Conservation (phyloP, 495 filamentous ascomycete genomes). For the Chaetomium tenue region DNA sequence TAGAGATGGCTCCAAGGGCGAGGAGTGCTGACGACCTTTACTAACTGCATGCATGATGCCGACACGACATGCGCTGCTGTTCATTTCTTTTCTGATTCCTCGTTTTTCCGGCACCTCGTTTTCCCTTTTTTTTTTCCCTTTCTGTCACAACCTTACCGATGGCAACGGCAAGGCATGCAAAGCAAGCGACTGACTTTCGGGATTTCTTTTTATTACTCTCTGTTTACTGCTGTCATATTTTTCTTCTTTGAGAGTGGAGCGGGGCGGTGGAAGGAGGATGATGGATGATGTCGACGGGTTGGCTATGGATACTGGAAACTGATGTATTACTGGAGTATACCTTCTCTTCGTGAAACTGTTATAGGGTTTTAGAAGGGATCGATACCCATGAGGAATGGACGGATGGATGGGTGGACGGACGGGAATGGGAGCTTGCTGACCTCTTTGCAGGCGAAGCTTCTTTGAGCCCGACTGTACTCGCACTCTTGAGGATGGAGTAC, state of each 20-base stretch:
- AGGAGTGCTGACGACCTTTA: constrained; percentile 6
- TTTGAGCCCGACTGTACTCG: neutral
- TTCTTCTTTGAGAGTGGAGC: constrained; percentile 8
- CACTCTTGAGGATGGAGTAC: neutral
- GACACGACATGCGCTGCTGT: constrained; percentile 19
- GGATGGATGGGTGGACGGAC: constrained; percentile 2
- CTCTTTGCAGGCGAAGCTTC: neutral
- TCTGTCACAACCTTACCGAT: constrained; percentile 20
- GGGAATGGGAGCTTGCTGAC: constrained; percentile 7
- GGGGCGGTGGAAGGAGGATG: constrained; percentile 13
- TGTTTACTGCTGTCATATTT: constrained; percentile 11
- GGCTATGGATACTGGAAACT: constrained; percentile 23
- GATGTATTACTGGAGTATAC: constrained; percentile 35
- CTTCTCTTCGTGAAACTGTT: constrained; percentile 30
- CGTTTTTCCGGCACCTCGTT: constrained; percentile 20
- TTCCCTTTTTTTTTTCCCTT: constrained; percentile 21
- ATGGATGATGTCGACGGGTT: constrained; percentile 21
- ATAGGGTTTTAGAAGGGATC: constrained; percentile 35
- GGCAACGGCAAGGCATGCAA: constrained; percentile 20
- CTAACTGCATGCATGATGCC: constrained; percentile 21
- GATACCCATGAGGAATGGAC: constrained; percentile 28
- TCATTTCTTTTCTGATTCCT: constrained; percentile 10
- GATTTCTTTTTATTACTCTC: constrained; percentile 31
- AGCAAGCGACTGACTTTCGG: constrained; percentile 18
- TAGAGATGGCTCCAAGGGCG: neutral